Evolutionary conservation across 441 rosid genomes (phyloP).

Genomic region (Capsella rubella): DNA sequence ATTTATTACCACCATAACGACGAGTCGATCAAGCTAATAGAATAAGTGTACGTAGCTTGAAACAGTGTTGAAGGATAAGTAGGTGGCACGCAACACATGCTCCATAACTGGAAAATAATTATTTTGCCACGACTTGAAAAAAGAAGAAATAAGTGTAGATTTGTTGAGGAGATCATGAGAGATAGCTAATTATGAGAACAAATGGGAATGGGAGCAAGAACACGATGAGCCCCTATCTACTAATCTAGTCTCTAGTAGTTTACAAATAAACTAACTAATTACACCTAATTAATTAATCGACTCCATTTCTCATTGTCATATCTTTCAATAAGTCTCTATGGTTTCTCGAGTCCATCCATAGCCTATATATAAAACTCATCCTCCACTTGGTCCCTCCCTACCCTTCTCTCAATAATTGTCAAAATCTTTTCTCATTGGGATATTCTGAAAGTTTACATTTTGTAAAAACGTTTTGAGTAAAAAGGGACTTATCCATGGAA

Average conservation of each 20-base stretch:
- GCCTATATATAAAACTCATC: constrained; percentile 10
- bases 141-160: background rate
- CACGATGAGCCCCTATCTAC: constrained; percentile 13
- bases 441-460: background rate
- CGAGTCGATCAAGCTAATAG: background rate
- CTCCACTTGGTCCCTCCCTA: constrained; percentile 18
- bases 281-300: background rate
- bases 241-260: constrained; percentile 18
- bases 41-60: background rate
- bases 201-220: constrained; percentile 19
- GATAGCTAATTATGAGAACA: constrained; percentile 2
- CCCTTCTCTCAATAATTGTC: constrained; percentile 23
- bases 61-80: background rate
- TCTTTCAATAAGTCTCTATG: constrained; percentile 24
- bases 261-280: constrained; percentile 17
- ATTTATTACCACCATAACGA: background rate
- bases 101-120: background rate
- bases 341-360: constrained; percentile 15
- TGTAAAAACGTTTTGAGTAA: constrained; percentile 2
- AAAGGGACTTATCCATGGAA: constrained; percentile 25
- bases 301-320: constrained; percentile 5
- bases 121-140: background rate
- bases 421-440: background rate
- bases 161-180: background rate
- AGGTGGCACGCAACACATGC: constrained; percentile 3